Base-by-base conservation (phyloP, 805 yeast genomes). In the Ogataea wickerhamii region DNA sequence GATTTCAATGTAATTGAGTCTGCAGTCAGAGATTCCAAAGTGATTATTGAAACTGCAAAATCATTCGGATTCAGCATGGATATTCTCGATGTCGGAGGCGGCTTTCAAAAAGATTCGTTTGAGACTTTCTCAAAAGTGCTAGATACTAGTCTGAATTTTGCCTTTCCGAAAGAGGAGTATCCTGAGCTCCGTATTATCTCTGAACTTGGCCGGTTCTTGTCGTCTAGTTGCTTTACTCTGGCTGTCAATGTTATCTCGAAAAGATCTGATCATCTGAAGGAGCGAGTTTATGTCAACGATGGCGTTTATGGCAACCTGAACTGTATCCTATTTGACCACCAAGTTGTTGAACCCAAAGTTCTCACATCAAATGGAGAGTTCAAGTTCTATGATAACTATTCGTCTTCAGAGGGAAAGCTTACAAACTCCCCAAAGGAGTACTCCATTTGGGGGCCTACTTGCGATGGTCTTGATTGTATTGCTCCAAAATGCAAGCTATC, bases 401-500 rank as follows among this genome's bases (percentile, higher is more conserved):
- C 41, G 4, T 21, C 19, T 4, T 28, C 39, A 7, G 47, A 38
- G 18, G 49, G 55, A 14, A 38, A 34, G 4, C 13, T 37, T 21
- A 4, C 37, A 11, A 11, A 13, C 8, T 18, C 36, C 6, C 18
- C 33, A 16, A 42, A 51, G 27, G 47, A 45, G 26, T 82, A 74
- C 37, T 85, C 95, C 3, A 73, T 93, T 43, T 91, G 98, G 98
- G 98, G 98, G 5, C 98, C 98, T 31, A 91, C 98, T 14, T 91
- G 98, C 66, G 98, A 91, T 64, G 97, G 97, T 3, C 70, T 91
- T 46, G 98, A 91, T 61, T 83, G 95, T 60, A 77, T 91, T 41
- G 60, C 83, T 14, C 60, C 68, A 32, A 68, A 66, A 25, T 67
- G 77, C 43, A 51, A 49, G 24, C 68, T 91, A 53, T 69, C 80